Evolutionary conservation across 2,329 filamentous ascomycete genomes (phyloP).

Genomic region (Teratosphaeria gauchensis): DNA sequence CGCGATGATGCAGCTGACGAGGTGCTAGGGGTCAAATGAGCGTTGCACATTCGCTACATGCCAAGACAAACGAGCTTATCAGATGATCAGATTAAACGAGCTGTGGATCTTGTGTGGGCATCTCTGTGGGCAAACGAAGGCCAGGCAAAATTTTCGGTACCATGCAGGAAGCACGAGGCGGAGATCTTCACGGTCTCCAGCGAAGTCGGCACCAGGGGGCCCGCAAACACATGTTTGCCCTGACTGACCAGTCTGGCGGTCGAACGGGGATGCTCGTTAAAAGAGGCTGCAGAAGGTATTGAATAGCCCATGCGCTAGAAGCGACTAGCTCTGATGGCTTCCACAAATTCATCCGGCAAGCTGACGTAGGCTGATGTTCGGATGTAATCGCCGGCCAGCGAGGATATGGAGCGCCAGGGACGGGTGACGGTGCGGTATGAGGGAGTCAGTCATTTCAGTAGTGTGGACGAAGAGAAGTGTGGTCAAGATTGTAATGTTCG

Average conservation of each 20-base stretch:
- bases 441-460: not conserved
- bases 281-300: not conserved
- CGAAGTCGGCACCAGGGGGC: not conserved
- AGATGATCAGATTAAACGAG: not conserved
- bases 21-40: not conserved
- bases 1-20: not conserved
- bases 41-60: not conserved
- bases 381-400: not conserved
- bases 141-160: not conserved
- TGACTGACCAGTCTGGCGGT: not conserved
- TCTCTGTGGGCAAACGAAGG: not conserved
- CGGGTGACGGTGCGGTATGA: not conserved
- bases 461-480: not conserved
- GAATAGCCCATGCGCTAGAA: not conserved
- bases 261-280: not conserved
- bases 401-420: not conserved
- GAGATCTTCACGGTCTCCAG: not conserved
- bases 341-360: not conserved
- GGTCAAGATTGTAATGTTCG: not conserved
- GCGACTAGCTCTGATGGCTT: not conserved
- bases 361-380: not conserved
- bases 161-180: not conserved
- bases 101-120: not conserved
- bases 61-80: not conserved
- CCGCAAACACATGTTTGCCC: not conserved